A percentile compares a stretch with the other conserved stretches of the same genome.
These are phyloP conservation scores for Hypoxylon sp. DNA, from an alignment of 2,329 filamentous ascomycete genomes.

Conservation along the genomic window DNA sequence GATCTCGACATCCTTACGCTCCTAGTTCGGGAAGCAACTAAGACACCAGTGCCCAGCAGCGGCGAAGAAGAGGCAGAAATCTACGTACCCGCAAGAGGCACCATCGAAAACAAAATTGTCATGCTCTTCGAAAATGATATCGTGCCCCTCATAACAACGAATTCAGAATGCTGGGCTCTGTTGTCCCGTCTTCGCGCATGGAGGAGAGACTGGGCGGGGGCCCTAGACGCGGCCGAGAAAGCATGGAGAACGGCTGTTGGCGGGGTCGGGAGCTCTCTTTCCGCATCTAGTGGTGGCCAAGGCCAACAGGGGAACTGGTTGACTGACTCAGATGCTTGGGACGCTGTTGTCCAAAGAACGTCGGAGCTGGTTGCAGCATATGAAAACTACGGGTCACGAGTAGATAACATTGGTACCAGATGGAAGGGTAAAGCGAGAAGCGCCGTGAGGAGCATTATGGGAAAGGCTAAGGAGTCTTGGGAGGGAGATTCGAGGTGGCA, in stretches of 20 bases:
- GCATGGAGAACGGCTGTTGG: constrained; percentile 83
- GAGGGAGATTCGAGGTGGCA: constrained; percentile 81
- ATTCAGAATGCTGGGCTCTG: constrained; percentile 82
- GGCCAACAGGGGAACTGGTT: constrained; percentile 61
- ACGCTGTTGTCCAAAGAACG: constrained; percentile 81
- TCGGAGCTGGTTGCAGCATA: constrained; percentile 86
- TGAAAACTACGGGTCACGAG: constrained; percentile 79
- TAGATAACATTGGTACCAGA: constrained; percentile 78
- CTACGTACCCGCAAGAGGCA: constrained; percentile 68
- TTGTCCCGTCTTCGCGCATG: constrained; percentile 81
- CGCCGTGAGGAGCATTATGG: constrained; percentile 86
- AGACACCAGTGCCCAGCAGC: constrained; percentile 50
- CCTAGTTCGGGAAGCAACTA: constrained; percentile 77
- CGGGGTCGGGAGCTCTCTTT: constrained; percentile 64
- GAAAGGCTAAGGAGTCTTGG: constrained; percentile 85
- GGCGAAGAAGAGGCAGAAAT: constrained; percentile 52
- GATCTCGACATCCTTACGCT: constrained; percentile 80
- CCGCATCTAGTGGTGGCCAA: constrained; percentile 55
- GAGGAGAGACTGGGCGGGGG: constrained; percentile 77
- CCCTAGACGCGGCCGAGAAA: constrained; percentile 88
- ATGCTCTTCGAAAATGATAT: constrained; percentile 81
- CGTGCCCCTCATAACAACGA: constrained; percentile 85
- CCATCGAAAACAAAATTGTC: constrained; percentile 73
- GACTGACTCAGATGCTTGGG: constrained; percentile 76
- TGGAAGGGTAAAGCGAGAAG: constrained; percentile 93